Conservation (phyloP, 176 grass and related monocot species). For the Cymbopogon citratus region DNA sequence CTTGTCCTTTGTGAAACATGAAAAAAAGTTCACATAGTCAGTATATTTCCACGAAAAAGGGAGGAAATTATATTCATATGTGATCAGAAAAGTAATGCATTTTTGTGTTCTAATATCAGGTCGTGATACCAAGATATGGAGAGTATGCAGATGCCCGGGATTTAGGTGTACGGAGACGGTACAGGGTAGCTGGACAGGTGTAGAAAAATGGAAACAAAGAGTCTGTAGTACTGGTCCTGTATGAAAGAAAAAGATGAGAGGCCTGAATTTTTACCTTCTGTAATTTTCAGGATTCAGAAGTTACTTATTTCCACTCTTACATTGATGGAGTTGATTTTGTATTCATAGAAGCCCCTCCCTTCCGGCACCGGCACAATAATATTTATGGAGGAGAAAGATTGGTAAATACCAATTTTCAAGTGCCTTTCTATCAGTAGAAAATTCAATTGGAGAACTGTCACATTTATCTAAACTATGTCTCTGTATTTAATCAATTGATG, state of each 20-base stretch:
- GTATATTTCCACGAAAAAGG: background rate
- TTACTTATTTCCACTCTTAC: conserved; percentile 69
- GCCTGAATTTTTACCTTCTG: background rate
- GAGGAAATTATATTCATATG: background rate
- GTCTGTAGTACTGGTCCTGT: background rate
- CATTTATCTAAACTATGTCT: conserved; percentile 1
- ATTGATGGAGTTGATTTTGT: conserved; percentile 98
- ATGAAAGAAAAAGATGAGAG: background rate
- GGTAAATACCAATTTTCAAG: conserved; percentile 30
- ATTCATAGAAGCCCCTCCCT: conserved; percentile 68
- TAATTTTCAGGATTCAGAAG: conserved; percentile 73
- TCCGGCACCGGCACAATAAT: conserved; percentile 54
- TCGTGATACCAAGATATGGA: conserved; percentile 77
- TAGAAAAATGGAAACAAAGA: conserved; percentile 8
- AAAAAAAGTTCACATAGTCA: background rate
- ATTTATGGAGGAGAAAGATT: conserved; percentile 78
- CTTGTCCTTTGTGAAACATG: background rate
- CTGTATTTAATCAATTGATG: conserved; percentile 22
- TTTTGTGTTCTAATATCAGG: conserved; percentile 41
- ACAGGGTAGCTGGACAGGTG: conserved; percentile 83
- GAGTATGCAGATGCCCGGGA: conserved; percentile 69
- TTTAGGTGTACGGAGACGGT: conserved; percentile 54
- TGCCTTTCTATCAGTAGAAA: background rate
- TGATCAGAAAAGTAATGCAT: background rate
- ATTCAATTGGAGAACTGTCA: background rate